These are phyloP conservation scores for Coemansia sp. DNA, from an alignment of 192 early-diverging fungal genomes.

Conservation along the genomic window DNA sequence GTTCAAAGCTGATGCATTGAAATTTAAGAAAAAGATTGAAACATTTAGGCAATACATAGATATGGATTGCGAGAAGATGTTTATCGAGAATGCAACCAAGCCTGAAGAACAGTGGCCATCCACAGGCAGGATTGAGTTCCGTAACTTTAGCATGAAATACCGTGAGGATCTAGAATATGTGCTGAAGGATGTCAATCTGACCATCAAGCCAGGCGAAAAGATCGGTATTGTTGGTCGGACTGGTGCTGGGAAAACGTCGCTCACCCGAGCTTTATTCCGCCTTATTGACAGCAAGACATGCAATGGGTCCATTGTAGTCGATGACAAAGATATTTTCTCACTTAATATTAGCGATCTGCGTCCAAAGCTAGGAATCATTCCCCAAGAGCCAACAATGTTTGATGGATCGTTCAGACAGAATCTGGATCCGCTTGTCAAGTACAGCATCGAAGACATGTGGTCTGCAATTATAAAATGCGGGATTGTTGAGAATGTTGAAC, in stretches of 20 bases:
- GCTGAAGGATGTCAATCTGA: constrained; percentile 61
- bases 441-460: constrained; percentile 66
- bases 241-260: constrained; percentile 69
- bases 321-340: constrained; percentile 67
- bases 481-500: neutral
- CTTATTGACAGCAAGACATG: constrained; percentile 53
- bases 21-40: neutral
- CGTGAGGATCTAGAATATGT: constrained; percentile 56
- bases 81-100: constrained; percentile 2
- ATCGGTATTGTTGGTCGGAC: constrained; percentile 76
- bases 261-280: constrained; percentile 68
- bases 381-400: constrained; percentile 67
- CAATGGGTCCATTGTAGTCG: constrained; percentile 66
- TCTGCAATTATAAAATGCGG: constrained; percentile 48
- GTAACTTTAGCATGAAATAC: constrained; percentile 62
- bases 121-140: constrained; percentile 60
- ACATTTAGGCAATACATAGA: neutral
- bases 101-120: constrained; percentile 64
- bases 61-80: neutral
- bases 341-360: constrained; percentile 58
- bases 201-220: constrained; percentile 63
- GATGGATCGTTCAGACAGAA: constrained; percentile 65
- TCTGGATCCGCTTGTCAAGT: constrained; percentile 62
- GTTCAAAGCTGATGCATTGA: neutral
- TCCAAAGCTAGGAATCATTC: constrained; percentile 61